Evolutionary conservation across 2,329 filamentous ascomycete species (phyloP).

Genomic region (Aureobasidium namibiae): DNA sequence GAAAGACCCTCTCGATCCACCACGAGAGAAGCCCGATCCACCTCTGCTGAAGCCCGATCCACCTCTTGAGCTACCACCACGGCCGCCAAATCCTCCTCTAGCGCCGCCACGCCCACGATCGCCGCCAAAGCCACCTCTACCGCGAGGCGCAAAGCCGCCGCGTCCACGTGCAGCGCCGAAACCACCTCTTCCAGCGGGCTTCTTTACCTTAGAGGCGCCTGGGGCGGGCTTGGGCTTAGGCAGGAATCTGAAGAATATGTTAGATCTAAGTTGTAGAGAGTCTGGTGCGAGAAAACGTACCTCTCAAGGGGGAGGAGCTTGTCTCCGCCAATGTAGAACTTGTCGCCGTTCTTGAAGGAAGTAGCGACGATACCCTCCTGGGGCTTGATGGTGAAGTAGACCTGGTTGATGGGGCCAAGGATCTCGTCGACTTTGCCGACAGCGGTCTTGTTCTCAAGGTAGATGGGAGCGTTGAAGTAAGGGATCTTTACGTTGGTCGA

Average conservation of each 20-base stretch:
- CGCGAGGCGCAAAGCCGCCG: constrained; percentile 37
- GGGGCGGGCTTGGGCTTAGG: constrained; percentile 77
- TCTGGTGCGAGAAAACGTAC: constrained; percentile 28
- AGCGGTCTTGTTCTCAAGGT: constrained; percentile 79
- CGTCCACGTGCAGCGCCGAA: constrained; percentile 23
- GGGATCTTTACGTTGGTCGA: constrained; percentile 92
- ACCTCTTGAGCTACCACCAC: neutral
- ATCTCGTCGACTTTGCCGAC: constrained; percentile 97
- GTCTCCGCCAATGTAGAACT: constrained; percentile 91
- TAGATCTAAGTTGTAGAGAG: constrained; percentile 15
- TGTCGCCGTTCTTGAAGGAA: constrained; percentile 93
- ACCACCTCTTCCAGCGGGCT: constrained; percentile 49
- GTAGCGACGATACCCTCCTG: constrained; percentile 91
- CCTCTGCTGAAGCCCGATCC: neutral
- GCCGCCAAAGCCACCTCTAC: constrained; percentile 38
- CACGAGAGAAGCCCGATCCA: neutral
- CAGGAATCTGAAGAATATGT: constrained; percentile 56
- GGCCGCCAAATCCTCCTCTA: neutral
- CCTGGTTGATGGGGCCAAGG: constrained; percentile 92
- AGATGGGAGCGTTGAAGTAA: constrained; percentile 98
- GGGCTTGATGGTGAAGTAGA: constrained; percentile 97
- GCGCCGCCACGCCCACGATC: constrained; percentile 24
- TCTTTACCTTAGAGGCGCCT: constrained; percentile 60
- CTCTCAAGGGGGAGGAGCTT: constrained; percentile 91
- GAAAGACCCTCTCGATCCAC: neutral